Evolutionary conservation across 1,284 basidiomycete genomes (phyloP).

Genomic region (Ustilago sp.): DNA sequence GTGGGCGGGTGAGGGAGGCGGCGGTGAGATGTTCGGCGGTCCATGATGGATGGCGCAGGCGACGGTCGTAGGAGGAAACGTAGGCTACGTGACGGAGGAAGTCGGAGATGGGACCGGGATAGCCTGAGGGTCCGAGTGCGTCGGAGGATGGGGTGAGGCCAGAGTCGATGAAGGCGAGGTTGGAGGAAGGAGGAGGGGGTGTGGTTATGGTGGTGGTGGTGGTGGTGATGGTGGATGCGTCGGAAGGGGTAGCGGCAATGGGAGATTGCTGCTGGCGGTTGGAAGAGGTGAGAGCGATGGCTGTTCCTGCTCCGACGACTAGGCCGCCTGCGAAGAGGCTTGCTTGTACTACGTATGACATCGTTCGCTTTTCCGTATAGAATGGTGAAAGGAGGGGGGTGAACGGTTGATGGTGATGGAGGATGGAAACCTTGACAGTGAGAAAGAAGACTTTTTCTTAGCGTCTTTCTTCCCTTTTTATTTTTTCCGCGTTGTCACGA

Average conservation of each 20-base stretch:
- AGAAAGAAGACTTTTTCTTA: neutral
- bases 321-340: constrained; percentile 80
- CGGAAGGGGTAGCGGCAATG: neutral
- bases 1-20: constrained; percentile 71
- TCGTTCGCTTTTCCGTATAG: constrained; percentile 72
- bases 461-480: neutral
- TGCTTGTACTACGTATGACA: constrained; percentile 89
- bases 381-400: neutral
- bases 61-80: constrained; percentile 88
- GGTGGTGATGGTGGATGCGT: neutral
- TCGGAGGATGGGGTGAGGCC: constrained; percentile 27
- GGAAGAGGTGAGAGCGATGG: constrained; percentile 26
- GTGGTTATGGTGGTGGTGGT: constrained; percentile 12
- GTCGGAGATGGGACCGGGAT: constrained; percentile 82
- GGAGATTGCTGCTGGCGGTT: constrained; percentile 21
- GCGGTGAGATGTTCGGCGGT: constrained; percentile 91
- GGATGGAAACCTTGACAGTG: neutral
- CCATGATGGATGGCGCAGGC: constrained; percentile 92
- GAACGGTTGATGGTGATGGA: neutral
- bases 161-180: constrained; percentile 28
- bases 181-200: constrained; percentile 9
- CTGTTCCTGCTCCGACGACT: constrained; percentile 78
- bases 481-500: neutral
- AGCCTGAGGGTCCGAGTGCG: constrained; percentile 46
- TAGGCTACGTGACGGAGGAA: constrained; percentile 83